Conservation (phyloP, 2,329 filamentous ascomycete genomes). For the Fusarium haematococcum region DNA sequence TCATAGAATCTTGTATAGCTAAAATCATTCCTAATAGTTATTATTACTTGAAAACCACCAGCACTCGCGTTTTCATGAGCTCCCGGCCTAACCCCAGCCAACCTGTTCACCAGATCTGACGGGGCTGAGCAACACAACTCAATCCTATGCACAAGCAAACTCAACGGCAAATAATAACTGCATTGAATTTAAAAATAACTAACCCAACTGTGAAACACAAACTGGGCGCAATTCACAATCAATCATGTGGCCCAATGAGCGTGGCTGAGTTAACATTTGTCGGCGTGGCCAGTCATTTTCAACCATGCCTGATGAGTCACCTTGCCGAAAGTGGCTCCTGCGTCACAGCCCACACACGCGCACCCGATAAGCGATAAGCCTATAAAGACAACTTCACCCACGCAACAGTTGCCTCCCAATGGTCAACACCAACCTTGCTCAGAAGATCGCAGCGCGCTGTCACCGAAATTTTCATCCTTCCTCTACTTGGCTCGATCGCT, state of each 20-base stretch:
- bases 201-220: neutral
- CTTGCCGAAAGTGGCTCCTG: neutral
- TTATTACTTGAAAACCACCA: neutral
- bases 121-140: neutral
- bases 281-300: neutral
- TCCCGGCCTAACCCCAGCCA: neutral
- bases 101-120: neutral
- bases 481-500: neutral
- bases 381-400: neutral
- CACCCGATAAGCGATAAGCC: neutral
- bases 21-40: neutral
- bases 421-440: neutral
- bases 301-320: neutral
- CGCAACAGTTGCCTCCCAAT: neutral
- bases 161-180: neutral
- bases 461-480: neutral
- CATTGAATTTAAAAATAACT: neutral
- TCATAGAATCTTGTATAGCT: neutral
- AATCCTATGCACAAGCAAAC: neutral
- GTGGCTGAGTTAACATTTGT: neutral
- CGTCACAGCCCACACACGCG: neutral
- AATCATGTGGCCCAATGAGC: neutral
- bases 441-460: neutral
- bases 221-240: neutral
- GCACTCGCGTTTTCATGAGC: neutral